Evolutionary conservation across 768 basidiomycete genomes (phyloP), one percentile per base, ranked within the genome.

Genomic region (Mycena metata): DNA sequence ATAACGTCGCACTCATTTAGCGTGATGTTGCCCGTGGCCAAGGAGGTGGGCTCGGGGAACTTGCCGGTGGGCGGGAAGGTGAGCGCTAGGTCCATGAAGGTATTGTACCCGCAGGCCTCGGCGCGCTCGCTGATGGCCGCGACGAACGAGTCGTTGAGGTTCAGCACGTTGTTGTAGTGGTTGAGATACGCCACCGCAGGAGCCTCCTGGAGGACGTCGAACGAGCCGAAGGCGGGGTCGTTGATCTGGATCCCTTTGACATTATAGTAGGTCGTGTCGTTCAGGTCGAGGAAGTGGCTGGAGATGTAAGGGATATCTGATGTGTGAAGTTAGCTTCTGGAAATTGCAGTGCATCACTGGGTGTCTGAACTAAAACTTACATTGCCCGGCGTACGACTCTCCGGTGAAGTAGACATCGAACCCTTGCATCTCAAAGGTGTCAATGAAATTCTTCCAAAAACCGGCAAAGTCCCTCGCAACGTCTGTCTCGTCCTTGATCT

Each of bases 221-320:
- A 9, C 35, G 33, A 23, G 24, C 60, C 60, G 50, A 61, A 51
- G 60, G 50, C 41, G 50, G 60, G 60, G 43, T 50, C 50, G 39
- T 51, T 52, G 36, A 61, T 51, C 36, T 41, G 50, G 49, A 61
- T 52, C 47, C 60, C 60, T 49, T 61, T 52, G 60, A 61, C 49
- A 52, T 61, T 61, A 35, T 42, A 60, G 60, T 42, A 60, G 46
- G 46, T 49, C 47, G 46, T 60, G 60, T 60, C 47, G 21, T 49
- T 50, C 60, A 21, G 35, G 60, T 49, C 47, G 60, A 60, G 60
- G 46, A 60, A 49, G 46, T 49, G n/a, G 60, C 47, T 50, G 47
- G 46, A 36, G 60, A 60, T 60, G 47, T 60, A 60, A 35, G 60
- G 60, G 39, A 61, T 61, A 61, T 61, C 59, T 60, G 59, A 33